Evolutionary conservation across 495 filamentous ascomycete genomes (phyloP).

Genomic region (Lasiosphaeria hispida): DNA sequence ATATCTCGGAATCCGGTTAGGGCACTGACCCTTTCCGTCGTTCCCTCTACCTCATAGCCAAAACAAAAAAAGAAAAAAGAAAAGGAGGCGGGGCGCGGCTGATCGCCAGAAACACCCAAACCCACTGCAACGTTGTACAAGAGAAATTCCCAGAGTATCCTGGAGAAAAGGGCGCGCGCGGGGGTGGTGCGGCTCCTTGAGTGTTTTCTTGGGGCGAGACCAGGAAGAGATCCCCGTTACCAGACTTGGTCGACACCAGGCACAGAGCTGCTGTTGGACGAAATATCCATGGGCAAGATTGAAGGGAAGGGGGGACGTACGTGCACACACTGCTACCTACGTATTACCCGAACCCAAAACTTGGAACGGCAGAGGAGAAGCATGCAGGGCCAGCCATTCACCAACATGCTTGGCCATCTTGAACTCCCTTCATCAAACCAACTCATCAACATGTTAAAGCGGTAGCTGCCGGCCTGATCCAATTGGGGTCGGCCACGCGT

Average conservation of each 20-base stretch:
- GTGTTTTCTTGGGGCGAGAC: not conserved
- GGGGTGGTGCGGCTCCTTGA: not conserved
- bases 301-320: not conserved
- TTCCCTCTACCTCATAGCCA: too few relatives aligned
- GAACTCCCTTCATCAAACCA: slow-evolving; percentile 3
- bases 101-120: not conserved
- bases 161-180: not conserved
- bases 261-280: not conserved
- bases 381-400: not conserved
- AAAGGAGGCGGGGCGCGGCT: not conserved
- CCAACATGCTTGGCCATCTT: not conserved
- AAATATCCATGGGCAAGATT: not conserved
- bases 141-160: not conserved
- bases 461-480: slow-evolving; percentile 1
- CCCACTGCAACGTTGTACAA: slow-evolving; percentile 15
- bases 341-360: slow-evolving; percentile 11
- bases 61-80: not conserved
- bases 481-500: slow-evolving; percentile 9
- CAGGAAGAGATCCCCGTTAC: slow-evolving; percentile 3
- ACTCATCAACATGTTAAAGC: slow-evolving; percentile 22
- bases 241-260: not conserved
- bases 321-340: not conserved
- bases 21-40: slow-evolving; percentile 6
- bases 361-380: slow-evolving; percentile 12
- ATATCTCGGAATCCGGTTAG: slow-evolving; percentile 2